Evolutionary conservation across 768 basidiomycete species (phyloP).

Genomic region (Kwoniella heveanensis): DNA sequence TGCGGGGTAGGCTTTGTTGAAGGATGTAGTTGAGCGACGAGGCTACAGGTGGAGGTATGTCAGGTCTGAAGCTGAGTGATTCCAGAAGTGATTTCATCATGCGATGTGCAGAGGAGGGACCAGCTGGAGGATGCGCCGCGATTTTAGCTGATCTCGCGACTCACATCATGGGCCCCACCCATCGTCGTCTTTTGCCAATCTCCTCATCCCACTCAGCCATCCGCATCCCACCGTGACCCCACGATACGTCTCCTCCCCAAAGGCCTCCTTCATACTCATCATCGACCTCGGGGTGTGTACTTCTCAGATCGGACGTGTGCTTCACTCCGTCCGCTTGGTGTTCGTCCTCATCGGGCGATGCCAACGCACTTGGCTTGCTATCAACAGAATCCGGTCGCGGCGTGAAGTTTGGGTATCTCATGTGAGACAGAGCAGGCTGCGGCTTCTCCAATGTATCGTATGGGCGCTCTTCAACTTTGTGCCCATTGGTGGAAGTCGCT

Average conservation of each 20-base stretch:
- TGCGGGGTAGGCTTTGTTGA: slow-evolving; percentile 25
- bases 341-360: too few species aligned
- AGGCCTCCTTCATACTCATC: slow-evolving; percentile 34
- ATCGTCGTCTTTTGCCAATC: slow-evolving; percentile 30
- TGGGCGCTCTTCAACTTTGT: background rate
- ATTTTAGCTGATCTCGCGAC: too few species aligned
- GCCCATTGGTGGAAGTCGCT: background rate
- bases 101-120: too few species aligned
- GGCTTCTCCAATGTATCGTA: slow-evolving; percentile 41
- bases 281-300: slow-evolving; percentile 27
- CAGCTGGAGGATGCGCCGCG: too few species aligned
- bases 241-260: slow-evolving; percentile 28
- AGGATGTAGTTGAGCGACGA: slow-evolving; percentile 50
- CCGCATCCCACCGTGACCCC: slow-evolving; percentile 18
- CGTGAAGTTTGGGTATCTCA: slow-evolving; percentile 50
- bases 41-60: slow-evolving; percentile 18
- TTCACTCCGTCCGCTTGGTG: background rate
- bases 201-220: slow-evolving; percentile 44
- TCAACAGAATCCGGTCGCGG: background rate
- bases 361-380: too few species aligned
- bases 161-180: slow-evolving; percentile 55
- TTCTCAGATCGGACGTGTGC: slow-evolving; percentile 17
- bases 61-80: too few species aligned
- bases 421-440: slow-evolving; percentile 36
- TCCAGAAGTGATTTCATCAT: too few species aligned